Base-by-base conservation (phyloP, 1,284 basidiomycete species). In the Schizophyllum amplum region DNA sequence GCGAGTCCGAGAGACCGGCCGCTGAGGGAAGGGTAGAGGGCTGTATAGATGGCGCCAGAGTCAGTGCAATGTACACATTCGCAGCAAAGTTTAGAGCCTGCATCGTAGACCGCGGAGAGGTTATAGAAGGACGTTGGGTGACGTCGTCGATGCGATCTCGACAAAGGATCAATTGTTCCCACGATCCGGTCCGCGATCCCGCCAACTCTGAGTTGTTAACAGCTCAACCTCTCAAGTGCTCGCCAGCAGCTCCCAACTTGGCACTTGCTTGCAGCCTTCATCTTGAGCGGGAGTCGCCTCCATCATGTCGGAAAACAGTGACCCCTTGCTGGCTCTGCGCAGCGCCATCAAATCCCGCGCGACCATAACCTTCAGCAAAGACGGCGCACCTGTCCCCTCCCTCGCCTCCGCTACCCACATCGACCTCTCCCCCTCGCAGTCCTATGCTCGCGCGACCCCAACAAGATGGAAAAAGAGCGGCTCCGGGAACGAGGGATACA, bases 391-490 rank as follows among this genome's bases (percentile, higher is more conserved):
- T 15, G 73, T 72, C n/a, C 51, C 72, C 5, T 76, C 82, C 11
- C 72, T 87, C 46, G 67, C 71, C 13, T 67, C 75, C 23, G 90
- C 91, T 1, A 82, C 86, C 0, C 81, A 87, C 63, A 70, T 94
- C 58, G 76, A 81, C 25, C 76, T 93, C 62, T 76, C 82, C 0
- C 70, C 81, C 5, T 64, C 76, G 11, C 64, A 75, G 22, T 71
- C 78, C 21, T 72, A 92, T 23, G 79, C 82, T 27, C 94, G 94
- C 71, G 79, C 83, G 4, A 76, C 80, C 1, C 76, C 84, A 15
- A 95, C 93, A 1, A 81, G 93, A 33, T 85, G 90, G 71, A 77
- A 80, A 60, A 83, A 86, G 66, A 77, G 83, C 27, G 75, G 76
- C 25, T n/a, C 66, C 68, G 74, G 1, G 71, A 72, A 75, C 17